phyloP scores from a whole-genome alignment of 306 rosid genomes.

The Pyrus bretschneideri region DNA sequence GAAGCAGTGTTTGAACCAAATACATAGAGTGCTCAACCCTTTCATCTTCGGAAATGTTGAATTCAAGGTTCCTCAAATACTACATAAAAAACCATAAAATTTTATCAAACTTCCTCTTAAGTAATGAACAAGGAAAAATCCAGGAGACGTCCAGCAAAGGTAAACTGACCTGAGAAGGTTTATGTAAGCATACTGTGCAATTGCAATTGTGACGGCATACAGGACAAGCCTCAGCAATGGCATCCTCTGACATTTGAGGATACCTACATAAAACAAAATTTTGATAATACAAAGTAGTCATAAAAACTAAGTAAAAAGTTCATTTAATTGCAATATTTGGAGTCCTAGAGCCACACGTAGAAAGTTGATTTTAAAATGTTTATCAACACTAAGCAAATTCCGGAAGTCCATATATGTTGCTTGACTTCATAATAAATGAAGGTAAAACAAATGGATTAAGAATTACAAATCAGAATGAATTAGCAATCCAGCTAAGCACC shows the following conservation, averaged over 20 bases:
- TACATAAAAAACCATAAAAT: background rate
- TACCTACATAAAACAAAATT: constrained; percentile 48
- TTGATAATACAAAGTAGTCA: background rate
- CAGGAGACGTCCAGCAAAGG: background rate
- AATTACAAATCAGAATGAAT: background rate
- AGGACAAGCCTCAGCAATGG: constrained; percentile 56
- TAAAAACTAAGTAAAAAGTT: background rate
- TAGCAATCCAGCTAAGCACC: background rate
- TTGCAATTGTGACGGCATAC: constrained; percentile 75
- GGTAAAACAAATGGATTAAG: too few species aligned
- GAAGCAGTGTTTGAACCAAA: constrained; percentile 59
- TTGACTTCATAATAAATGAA: too few species aligned
- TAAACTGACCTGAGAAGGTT: constrained; percentile 28
- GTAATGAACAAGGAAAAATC: background rate
- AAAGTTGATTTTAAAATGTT: background rate
- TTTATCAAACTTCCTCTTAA: background rate
- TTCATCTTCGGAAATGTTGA: background rate
- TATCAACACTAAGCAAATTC: background rate
- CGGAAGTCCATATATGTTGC: background rate
- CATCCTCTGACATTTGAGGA: constrained; percentile 41
- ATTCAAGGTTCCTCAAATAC: background rate
- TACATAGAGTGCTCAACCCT: constrained; percentile 30
- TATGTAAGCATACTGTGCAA: constrained; percentile 62
- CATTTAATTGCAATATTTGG: background rate
- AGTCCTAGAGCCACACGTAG: background rate